These are phyloP conservation scores for Termitomyces sp. DNA, from an alignment of 768 basidiomycete genomes.

Conservation along the genomic window DNA sequence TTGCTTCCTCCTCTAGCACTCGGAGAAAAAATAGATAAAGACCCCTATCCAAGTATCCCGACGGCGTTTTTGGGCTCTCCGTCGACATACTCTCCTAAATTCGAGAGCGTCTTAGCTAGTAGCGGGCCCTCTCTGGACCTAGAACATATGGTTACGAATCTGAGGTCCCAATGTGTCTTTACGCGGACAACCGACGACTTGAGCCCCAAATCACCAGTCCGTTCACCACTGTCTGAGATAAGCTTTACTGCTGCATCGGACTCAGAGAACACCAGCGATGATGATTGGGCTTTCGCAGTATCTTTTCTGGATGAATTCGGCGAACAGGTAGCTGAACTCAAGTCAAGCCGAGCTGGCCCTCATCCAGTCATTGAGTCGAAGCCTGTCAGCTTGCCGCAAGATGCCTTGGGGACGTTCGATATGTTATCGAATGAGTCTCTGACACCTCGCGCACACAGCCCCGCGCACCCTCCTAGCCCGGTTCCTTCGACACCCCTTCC, in stretches of 20 bases:
- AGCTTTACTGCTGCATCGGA: conserved; percentile 14
- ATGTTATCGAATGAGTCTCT: neutral
- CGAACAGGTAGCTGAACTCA: neutral
- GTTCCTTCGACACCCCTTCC: conserved; percentile 15
- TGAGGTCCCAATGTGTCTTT: conserved; percentile 36
- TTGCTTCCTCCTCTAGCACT: conserved; percentile 28
- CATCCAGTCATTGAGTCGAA: neutral
- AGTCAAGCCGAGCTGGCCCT: neutral
- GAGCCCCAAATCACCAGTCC: conserved; percentile 1
- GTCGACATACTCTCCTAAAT: conserved; percentile 33
- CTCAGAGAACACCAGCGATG: conserved; percentile 12
- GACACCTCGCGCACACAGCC: conserved; percentile 8
- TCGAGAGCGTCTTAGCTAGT: conserved; percentile 22
- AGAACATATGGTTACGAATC: conserved; percentile 43
- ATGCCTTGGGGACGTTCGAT: neutral
- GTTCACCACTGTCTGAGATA: conserved; percentile 10
- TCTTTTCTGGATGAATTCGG: conserved; percentile 21
- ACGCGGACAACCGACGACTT: conserved; percentile 13
- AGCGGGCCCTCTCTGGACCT: conserved; percentile 29
- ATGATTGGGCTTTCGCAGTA: conserved; percentile 38
- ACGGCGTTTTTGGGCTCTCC: conserved; percentile 42
- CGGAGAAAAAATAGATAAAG: conserved; percentile 17
- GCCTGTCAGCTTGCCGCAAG: neutral
- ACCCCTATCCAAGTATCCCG: conserved; percentile 39
- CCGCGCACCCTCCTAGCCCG: conserved; percentile 10